Base-by-base conservation (phyloP, 805 yeast species). In the Clavispora asparagi region DNA sequence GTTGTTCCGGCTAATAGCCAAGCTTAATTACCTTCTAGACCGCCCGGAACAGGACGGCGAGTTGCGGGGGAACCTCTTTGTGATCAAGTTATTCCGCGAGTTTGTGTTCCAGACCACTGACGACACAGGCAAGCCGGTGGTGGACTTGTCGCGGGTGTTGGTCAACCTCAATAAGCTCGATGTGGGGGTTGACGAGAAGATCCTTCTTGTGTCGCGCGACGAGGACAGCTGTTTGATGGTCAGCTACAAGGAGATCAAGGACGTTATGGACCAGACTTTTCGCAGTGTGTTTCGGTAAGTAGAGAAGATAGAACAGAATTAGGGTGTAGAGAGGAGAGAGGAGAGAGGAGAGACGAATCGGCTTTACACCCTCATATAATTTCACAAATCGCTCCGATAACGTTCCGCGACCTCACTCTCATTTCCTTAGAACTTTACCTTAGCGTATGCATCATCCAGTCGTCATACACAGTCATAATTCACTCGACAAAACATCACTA, bases 71-170 rank as follows among this genome's bases (percentile, higher is more conserved):
- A 85, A 79, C 49, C 70, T 84, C 47, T 87, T 86, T 55, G 57
- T 70, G 36, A 58, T 69, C 50, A 78, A 80, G 55, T 66, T 92
- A 45, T 92, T 94, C 64, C 77, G 83, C 45, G 95, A 91, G 63
- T 87, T 81, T 59, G 84, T 90, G 2, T 94, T 91, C 68, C 94
- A 87, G 58, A 95, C 88, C 61, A 77, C 75, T 33, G 90, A 88
- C 62, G 91, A 85, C 43, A 64, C 65, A 23, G 96, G 96, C 12
- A 76, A 77, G 56, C 90, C 96, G 2, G 78, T 82, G 1, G 68
- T 89, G 47, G 97, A 94, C 64, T 71, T 94, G 55, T 83, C 90
- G 0, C 89, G 89, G 62, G 91, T 90, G 6, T 68, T 94, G 49
- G 72, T 80, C 42, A 79, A 85, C 56, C 70, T 94, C 58, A 92